A percentile compares a stretch with the other conserved stretches of the same genome.
Conservation (phyloP, 129 eudicot species). For the Pulicaria dysenterica region DNA sequence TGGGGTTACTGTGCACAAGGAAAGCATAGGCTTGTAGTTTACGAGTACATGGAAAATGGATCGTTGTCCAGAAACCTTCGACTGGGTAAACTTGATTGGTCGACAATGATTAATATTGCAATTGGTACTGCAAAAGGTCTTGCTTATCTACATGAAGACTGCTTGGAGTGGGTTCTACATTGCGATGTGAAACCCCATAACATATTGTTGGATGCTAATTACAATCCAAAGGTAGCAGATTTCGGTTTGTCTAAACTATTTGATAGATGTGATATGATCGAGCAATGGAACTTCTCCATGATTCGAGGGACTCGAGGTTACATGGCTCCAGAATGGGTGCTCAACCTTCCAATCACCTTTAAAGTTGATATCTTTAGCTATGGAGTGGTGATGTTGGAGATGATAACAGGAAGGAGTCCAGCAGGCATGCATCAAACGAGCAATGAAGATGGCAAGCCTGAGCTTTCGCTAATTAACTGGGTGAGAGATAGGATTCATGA, state of each 20-base stretch:
- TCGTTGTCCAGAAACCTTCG: constrained; percentile 26
- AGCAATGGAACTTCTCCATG: constrained; percentile 24
- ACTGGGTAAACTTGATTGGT: constrained; percentile 5
- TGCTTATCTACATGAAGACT: constrained; percentile 30
- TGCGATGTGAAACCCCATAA: constrained; percentile 39
- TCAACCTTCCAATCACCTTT: constrained; percentile 30
- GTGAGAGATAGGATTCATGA: constrained; percentile 14
- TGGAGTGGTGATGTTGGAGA: constrained; percentile 36
- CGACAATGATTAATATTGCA: constrained; percentile 12
- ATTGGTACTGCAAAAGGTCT: constrained; percentile 27
- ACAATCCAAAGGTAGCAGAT: constrained; percentile 38
- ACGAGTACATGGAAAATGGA: constrained; percentile 38
- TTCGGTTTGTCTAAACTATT: constrained; percentile 32
- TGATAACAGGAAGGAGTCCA: constrained; percentile 29
- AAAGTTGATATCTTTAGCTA: constrained; percentile 33
- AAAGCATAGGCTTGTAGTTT: constrained; percentile 33
- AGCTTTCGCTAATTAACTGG: constrained; percentile 15
- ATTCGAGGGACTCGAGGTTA: constrained; percentile 41
- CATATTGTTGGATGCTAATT: constrained; percentile 31
- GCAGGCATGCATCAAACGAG: no score
- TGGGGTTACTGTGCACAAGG: constrained; percentile 40
- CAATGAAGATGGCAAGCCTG: not conserved
- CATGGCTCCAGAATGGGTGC: constrained; percentile 42
- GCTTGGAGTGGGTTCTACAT: constrained; percentile 32
- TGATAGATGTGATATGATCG: constrained; percentile 5